These are phyloP conservation scores for Aspergillus texensis DNA, from an alignment of 2,329 filamentous ascomycete species.

Conservation along the genomic window DNA sequence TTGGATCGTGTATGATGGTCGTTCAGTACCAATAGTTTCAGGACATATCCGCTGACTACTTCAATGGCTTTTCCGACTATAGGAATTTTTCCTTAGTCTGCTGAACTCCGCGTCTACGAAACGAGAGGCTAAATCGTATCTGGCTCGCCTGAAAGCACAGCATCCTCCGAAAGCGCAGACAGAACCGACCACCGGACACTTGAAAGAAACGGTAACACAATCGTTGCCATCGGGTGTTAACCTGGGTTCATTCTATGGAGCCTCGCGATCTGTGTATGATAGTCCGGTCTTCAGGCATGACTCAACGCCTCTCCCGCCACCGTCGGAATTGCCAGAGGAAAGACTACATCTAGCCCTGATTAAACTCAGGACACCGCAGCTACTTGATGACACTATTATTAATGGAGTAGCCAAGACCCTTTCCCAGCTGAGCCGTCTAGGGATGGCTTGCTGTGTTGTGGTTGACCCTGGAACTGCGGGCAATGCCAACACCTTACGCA, in stretches of 20 bases:
- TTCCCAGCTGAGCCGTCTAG: slow-evolving; percentile 78
- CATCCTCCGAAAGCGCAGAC: slow-evolving; percentile 36
- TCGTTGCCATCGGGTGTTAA: slow-evolving; percentile 56
- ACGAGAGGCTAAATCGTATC: slow-evolving; percentile 86
- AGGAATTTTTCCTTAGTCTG: slow-evolving; percentile 86
- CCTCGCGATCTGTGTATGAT: slow-evolving; percentile 59
- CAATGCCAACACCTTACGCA: slow-evolving; percentile 40
- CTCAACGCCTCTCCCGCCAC: slow-evolving; percentile 44
- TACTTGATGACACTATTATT: slow-evolving; percentile 68
- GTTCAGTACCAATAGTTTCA: background rate
- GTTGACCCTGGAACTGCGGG: slow-evolving; percentile 66
- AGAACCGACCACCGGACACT: slow-evolving; percentile 33
- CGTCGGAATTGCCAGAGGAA: slow-evolving; percentile 47
- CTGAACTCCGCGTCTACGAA: slow-evolving; percentile 88
- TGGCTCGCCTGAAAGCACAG: slow-evolving; percentile 75
- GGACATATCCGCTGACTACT: slow-evolving; percentile 6
- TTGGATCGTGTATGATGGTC: slow-evolving; percentile 41
- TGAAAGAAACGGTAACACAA: slow-evolving; percentile 18
- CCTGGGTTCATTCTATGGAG: slow-evolving; percentile 62
- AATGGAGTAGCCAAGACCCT: slow-evolving; percentile 80
- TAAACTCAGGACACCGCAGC: slow-evolving; percentile 76
- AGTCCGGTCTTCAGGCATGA: slow-evolving; percentile 63
- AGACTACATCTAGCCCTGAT: slow-evolving; percentile 78
- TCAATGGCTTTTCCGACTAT: slow-evolving; percentile 5
- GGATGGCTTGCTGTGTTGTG: slow-evolving; percentile 79